These are phyloP conservation scores for Erythrobasidium hasegawianum DNA, from an alignment of 1,284 basidiomycete species.

Conservation along the genomic window DNA sequence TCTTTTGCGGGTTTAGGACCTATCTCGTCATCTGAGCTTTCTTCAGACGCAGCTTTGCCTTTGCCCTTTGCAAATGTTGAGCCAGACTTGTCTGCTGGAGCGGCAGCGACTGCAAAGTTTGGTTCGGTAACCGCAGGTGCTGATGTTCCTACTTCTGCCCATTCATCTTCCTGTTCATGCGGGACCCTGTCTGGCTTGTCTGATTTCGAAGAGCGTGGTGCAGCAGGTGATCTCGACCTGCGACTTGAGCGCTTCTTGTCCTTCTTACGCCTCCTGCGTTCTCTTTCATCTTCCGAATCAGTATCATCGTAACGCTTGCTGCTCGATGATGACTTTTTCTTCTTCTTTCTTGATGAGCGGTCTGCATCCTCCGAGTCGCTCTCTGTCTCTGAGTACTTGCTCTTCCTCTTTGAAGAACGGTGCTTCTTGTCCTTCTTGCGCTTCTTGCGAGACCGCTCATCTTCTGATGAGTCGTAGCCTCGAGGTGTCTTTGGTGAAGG, in stretches of 20 bases:
- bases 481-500: conserved; percentile 67
- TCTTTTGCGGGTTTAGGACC: conserved; percentile 39
- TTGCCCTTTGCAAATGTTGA: conserved; percentile 38
- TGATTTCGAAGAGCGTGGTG: not conserved
- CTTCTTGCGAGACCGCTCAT: conserved; percentile 19
- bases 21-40: conserved; percentile 48
- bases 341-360: conserved; percentile 6
- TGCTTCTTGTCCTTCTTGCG: conserved; percentile 36
- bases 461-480: conserved; percentile 33
- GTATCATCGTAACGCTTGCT: conserved; percentile 48
- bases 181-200: conserved; percentile 3
- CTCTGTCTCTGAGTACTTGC: conserved; percentile 26
- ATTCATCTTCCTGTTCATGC: conserved; percentile 37
- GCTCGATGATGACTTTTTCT: conserved; percentile 23
- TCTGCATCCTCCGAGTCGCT: conserved; percentile 33
- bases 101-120: conserved; percentile 9
- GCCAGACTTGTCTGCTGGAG: conserved; percentile 19
- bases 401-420: conserved; percentile 27
- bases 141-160: conserved; percentile 44
- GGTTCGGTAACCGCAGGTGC: not conserved
- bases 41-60: conserved; percentile 39
- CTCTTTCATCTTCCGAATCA: conserved; percentile 49
- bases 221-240: conserved; percentile 20
- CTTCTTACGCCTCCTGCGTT: conserved; percentile 39
- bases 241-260: conserved; percentile 36